Evolutionary conservation across 2,329 filamentous ascomycete species (phyloP).

Genomic region (Fusarium verrucosum): DNA sequence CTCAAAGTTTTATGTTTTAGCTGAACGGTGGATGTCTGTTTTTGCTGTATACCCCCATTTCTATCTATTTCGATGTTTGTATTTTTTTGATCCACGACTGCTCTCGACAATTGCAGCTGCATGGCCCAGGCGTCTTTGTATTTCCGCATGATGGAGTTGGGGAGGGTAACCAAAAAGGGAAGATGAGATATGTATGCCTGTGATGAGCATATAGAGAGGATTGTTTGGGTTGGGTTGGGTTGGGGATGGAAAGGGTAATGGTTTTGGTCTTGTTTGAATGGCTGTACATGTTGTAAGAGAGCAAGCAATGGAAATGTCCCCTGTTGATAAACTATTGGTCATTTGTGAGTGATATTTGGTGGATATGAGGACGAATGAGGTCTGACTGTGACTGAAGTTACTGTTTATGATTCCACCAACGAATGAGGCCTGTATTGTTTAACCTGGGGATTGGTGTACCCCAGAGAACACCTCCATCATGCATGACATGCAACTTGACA

Average conservation of each 20-base stretch:
- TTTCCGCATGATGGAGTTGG: constrained; percentile 40
- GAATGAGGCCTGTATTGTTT: constrained; percentile 1
- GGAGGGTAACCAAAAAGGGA: constrained; percentile 2
- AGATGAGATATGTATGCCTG: not conserved
- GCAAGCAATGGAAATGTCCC: constrained; percentile 10
- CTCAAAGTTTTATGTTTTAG: constrained; percentile 12
- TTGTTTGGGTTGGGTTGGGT: too few relatives aligned
- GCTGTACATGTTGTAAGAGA: constrained; percentile 19
- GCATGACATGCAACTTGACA: not conserved
- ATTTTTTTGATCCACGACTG: constrained; percentile 12
- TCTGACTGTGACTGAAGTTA: constrained; percentile 9
- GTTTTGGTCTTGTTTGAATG: constrained; percentile 6
- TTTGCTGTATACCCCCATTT: constrained; percentile 42
- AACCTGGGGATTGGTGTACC: constrained; percentile 10
- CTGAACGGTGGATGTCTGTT: constrained; percentile 28
- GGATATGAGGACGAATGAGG: constrained; percentile 9
- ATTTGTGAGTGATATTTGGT: constrained; percentile 12
- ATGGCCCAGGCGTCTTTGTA: constrained; percentile 42
- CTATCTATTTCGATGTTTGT: constrained; percentile 8
- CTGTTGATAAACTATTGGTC: constrained; percentile 3
- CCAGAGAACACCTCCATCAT: constrained; percentile 1
- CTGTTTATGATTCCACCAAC: constrained; percentile 25
- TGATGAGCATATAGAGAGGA: constrained; percentile 3
- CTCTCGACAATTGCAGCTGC: constrained; percentile 33
- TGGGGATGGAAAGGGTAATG: not conserved